These are phyloP conservation scores for Lodderomyces oxycetoniae DNA, from an alignment of 1,139 yeast species.

Conservation along the genomic window DNA sequence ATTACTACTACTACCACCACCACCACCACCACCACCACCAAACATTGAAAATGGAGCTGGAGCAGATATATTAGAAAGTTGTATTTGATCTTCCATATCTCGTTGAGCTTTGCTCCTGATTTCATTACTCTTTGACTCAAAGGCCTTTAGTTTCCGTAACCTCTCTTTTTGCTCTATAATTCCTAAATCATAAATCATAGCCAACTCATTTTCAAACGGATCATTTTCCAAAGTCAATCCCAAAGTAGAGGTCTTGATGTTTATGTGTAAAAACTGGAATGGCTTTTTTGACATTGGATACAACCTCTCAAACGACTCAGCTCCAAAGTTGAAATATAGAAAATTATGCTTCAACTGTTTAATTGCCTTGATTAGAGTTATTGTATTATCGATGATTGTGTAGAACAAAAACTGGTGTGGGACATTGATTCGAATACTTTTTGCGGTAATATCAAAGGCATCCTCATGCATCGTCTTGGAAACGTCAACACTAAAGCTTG, in stretches of 20 bases:
- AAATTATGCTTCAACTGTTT: conserved; percentile 54
- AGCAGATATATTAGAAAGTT: conserved; percentile 12
- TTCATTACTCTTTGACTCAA: conserved; percentile 26
- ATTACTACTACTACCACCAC: too few species aligned
- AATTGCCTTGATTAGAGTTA: conserved; percentile 56
- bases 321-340: conserved; percentile 31
- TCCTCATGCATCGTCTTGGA: conserved; percentile 18
- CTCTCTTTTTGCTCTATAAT: conserved; percentile 34
- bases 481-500: conserved; percentile 24
- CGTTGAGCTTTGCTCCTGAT: conserved; percentile 12
- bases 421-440: conserved; percentile 33
- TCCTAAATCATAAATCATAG: conserved; percentile 37
- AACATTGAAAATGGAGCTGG: too few species aligned
- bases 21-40: background rate
- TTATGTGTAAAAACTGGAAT: conserved; percentile 27
- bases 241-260: conserved; percentile 27
- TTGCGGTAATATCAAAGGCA: conserved; percentile 21
- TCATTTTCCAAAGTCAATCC: conserved; percentile 40
- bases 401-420: conserved; percentile 65
- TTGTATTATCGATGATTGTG: conserved; percentile 60
- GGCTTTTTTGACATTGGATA: conserved; percentile 32
- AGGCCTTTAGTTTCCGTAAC: conserved; percentile 24
- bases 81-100: conserved; percentile 19
- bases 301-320: conserved; percentile 34
- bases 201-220: conserved; percentile 40